Evolutionary conservation across 2,329 filamentous ascomycete species (phyloP), one percentile per base, ranked within the genome.

Genomic region (Beauveria bassiana): DNA sequence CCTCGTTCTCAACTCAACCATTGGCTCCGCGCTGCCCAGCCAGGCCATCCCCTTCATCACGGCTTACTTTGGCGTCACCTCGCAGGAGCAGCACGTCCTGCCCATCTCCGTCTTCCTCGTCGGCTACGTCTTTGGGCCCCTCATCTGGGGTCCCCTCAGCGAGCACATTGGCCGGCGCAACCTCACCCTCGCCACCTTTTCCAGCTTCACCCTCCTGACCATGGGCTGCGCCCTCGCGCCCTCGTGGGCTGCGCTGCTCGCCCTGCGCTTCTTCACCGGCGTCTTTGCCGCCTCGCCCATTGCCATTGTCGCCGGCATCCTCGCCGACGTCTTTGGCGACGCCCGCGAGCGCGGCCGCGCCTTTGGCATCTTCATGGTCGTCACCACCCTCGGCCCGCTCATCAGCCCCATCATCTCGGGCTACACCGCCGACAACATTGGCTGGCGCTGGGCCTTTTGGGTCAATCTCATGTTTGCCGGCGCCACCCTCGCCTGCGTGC

Each of bases 391-490:
- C 50, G 88, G 88, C 0, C 87, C 86, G 0, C 78, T 90, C n/a
- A 71, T 86, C 2, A 84, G 85, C 1, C 87, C 87, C 3, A 82
- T 87, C 18, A 78, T 87, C 24, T 85, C 84, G 0, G 87, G 86
- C 10, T 89, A 81, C 71, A 80, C 83, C 45, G 77, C 83, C 1
- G 70, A 77, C 1, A 78, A 77, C 1, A 79, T 88, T 28, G 82
- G 81, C 28, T 90, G 87, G 88, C 79, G 84, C 47, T 90, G 87
- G 88, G 74, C 81, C 1, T 89, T 89, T 68, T 90, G 87, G 82
- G 80, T 91, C 26, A 86, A 78, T 16, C 76, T 90, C 18, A 88
- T 92, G 20, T 78, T 90, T 60, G 88, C 88, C 2, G 87, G 82
- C 28, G 73, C 74, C 0, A 86, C 86, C 1, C 79, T 87, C 71